A percentile compares a stretch with the other conserved stretches of the same genome.
Conservation (phyloP, 768 basidiomycete genomes). For the Pleurotus salmoneostramineus region DNA sequence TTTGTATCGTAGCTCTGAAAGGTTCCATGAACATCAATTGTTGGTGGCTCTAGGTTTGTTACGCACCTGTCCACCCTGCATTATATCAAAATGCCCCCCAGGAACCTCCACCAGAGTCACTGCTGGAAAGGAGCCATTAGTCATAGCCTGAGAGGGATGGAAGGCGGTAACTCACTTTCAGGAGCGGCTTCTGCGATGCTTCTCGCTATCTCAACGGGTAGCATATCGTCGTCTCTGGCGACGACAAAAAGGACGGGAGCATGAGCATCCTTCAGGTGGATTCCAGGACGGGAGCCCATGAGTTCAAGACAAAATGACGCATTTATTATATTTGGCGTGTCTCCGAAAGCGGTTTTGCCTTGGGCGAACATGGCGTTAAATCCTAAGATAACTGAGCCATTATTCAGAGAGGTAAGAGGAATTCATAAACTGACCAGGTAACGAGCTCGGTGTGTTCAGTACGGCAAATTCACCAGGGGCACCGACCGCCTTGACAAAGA, state of each 20-base stretch:
- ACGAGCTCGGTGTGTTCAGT: slow-evolving; percentile 8
- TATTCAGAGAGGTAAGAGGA: background rate
- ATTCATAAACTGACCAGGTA: slow-evolving; percentile 2
- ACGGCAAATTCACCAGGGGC: slow-evolving; percentile 13
- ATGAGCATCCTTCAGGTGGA: slow-evolving; percentile 11
- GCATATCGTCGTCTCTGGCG: slow-evolving; percentile 16
- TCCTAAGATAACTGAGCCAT: slow-evolving; percentile 3
- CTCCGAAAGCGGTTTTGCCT: slow-evolving; percentile 10
- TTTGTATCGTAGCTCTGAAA: too few relatives aligned
- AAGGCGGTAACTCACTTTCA: slow-evolving; percentile 11
- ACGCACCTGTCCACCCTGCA: slow-evolving; percentile 21
- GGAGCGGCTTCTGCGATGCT: slow-evolving; percentile 11
- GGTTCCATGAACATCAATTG: too few relatives aligned
- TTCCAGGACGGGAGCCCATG: slow-evolving; percentile 14
- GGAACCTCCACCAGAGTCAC: slow-evolving; percentile 14
- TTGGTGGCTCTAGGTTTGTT: too few relatives aligned
- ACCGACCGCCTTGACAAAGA: slow-evolving; percentile 15
- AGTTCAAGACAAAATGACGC: slow-evolving; percentile 14
- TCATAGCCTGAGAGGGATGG: background rate
- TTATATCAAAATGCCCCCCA: slow-evolving; percentile 21
- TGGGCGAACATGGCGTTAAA: slow-evolving; percentile 15
- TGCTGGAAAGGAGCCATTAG: slow-evolving; percentile 5
- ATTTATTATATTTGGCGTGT: slow-evolving; percentile 15
- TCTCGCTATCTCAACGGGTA: slow-evolving; percentile 12
- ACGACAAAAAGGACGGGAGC: slow-evolving; percentile 16